Base-by-base conservation (phyloP, 2,329 filamentous ascomycete genomes). In the Dactylellina parvicollis region DNA sequence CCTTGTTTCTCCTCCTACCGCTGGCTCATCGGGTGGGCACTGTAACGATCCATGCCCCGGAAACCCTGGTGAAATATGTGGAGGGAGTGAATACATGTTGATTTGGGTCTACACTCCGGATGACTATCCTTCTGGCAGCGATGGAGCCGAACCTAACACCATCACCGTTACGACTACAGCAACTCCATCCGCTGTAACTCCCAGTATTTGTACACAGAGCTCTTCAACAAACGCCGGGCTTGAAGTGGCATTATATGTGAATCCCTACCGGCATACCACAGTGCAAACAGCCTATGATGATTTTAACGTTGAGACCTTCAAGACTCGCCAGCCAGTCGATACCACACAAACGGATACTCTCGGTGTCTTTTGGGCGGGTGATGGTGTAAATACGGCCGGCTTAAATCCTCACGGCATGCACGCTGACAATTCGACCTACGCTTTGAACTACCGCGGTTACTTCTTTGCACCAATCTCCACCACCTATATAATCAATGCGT, bases 371-470 rank as follows among this genome's bases (percentile, higher is more conserved):
- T 52, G 32, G 32, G 34, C 26, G 3, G 9, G 3, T 2, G 34
- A 16, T 12, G 36, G 8, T 12, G 38, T 32, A 20, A 14, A 32
- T 28, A 28, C 47, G 9, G 30, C 22, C 12, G 59, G 59, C 10
- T 14, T 16, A 10, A 28, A 44, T 16, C 64, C 54, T 14, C 56
- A 36, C 26, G 64, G 64, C 0, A 47, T 52, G 14, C 34, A 26
- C 10, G 50, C 20, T 16, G 20, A 10, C 24, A 24, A 14, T 42
- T 34, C 16, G 10, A 20, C 30, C 46, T 52, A 20, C 36, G 14
- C 55, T 44, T 8, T 55, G 32, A 38, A 46, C 12, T 69, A 52
- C 18, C 64, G 64, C 16, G 64, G 64, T 1, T 69, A 60, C n/a
- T 60, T 69, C 12, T 69, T 22, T 8, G 55, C 26, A 1, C 64